Evolutionary conservation across 257 asterid genomes (phyloP).

Genomic region (Solanum ossicruentum): DNA sequence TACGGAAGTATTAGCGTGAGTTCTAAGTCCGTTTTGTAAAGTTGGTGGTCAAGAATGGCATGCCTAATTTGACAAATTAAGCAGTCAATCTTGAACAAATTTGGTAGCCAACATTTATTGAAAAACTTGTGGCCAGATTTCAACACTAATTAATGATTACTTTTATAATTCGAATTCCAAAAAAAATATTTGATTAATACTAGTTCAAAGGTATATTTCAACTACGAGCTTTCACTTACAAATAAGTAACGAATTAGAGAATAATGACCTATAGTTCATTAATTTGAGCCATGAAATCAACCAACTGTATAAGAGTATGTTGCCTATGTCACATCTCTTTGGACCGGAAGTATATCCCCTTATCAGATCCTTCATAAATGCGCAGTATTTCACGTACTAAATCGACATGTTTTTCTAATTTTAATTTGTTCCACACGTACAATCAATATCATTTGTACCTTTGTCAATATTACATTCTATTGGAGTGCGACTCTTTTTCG

Average conservation of each 20-base stretch:
- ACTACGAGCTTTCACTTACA: background rate
- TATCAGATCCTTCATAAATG: background rate
- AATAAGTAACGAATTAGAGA: background rate
- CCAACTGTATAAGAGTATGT: background rate
- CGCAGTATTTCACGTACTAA: background rate
- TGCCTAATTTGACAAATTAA: too few relatives aligned
- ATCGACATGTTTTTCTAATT: background rate
- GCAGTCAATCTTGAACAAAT: too few relatives aligned
- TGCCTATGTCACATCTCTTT: background rate
- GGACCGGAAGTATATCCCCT: background rate
- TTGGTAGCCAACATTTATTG: too few relatives aligned
- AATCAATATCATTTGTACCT: background rate
- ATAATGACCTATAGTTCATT: background rate
- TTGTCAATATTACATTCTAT: too few relatives aligned
- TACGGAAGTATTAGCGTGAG: too few relatives aligned
- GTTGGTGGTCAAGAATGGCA: too few relatives aligned
- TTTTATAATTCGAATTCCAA: background rate
- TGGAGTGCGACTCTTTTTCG: background rate
- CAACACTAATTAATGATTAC: background rate
- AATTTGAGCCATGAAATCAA: background rate
- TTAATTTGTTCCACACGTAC: background rate
- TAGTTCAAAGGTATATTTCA: background rate
- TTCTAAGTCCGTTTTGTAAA: too few relatives aligned
- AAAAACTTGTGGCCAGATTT: too few relatives aligned
- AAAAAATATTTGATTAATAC: background rate